Base-by-base conservation (phyloP, 805 yeast genomes). In the Kuraishia hungarica region DNA sequence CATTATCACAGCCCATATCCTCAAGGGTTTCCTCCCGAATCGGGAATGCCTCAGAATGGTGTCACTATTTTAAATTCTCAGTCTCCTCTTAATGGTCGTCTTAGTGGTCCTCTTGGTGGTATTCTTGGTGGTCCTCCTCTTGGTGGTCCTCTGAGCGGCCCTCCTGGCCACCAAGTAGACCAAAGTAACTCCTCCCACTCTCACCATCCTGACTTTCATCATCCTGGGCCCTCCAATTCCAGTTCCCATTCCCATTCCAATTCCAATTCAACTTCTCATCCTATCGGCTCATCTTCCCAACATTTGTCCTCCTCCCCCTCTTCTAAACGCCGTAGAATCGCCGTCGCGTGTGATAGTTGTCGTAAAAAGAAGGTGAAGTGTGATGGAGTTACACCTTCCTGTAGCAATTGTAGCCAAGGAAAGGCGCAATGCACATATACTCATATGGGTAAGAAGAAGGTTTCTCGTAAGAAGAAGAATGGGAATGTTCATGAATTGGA, bases 331-430 rank as follows among this genome's bases (percentile, higher is more conserved):
- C 60, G 72, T 39, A 59, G 80, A 52, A 70, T 70, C n/a, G 62
- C 74, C 3, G 69, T 72, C 51, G 84, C 83, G 10, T 80, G 85
- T 60, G 80, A 75, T 57, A 69, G 67, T 54, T 80, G 85, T 59
- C 65, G 83, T 19, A 62, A 62, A 54, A 69, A 79, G 48, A 80
- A 80, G 60, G 73, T 78, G 56, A 79, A 77, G 59, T 80, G 85
- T 60, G 79, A 80, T 61, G 81, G 83, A 0, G 64, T 62, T 2
- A 57, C 58, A n/a, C n/a, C n/a, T 13, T 75, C 75, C 2, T 80
- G 85, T 58, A 59, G 67, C 7, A 69, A 70, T 47, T 78, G 85
- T 59, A 56, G 60, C 10, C 64, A 60, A 23, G 71, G 70, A 52
- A 65, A 64, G 24, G 57, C 63, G 2, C 53, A 53, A 2, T 79